phyloP scores from a whole-genome alignment of 2,329 filamentous ascomycete species.

The Talaromyces sp. region DNA sequence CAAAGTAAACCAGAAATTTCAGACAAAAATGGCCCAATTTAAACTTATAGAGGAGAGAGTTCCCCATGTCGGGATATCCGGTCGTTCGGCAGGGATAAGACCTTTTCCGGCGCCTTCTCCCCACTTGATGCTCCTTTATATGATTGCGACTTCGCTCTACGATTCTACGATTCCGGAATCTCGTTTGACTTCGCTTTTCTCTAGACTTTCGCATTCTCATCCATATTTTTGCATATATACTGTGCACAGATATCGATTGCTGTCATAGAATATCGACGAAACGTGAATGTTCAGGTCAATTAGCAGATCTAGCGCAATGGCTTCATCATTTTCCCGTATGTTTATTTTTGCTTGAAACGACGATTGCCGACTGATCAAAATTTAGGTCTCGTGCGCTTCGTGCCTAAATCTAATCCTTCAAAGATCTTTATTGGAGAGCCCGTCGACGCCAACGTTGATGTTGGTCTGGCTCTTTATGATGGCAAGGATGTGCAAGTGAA shows the following conservation, averaged over 20 bases:
- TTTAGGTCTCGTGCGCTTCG: constrained; percentile 58
- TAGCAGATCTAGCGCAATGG: constrained; percentile 25
- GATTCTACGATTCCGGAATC: not conserved
- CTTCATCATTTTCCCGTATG: constrained; percentile 33
- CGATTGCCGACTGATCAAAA: not conserved
- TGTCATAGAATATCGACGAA: not conserved
- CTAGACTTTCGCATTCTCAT: not conserved
- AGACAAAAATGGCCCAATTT: not conserved
- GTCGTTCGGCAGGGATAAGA: constrained; percentile 12
- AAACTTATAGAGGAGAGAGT: constrained; percentile 16
- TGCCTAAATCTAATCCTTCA: constrained; percentile 50
- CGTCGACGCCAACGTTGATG: constrained; percentile 51
- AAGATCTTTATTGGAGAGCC: constrained; percentile 58
- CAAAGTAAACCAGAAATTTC: not conserved
- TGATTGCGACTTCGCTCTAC: constrained; percentile 4
- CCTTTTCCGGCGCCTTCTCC: constrained; percentile 21
- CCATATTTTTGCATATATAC: not conserved
- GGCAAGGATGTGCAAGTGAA: constrained; percentile 56
- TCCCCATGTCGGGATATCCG: constrained; percentile 18
- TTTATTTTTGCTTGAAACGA: not conserved
- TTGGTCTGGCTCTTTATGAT: constrained; percentile 56
- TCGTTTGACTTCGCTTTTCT: not conserved
- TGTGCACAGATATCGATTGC: not conserved
- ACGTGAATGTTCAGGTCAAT: not conserved
- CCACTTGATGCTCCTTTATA: constrained; percentile 17